A percentile compares a stretch with the other conserved stretches of the same genome.
Conservation (phyloP, 208 protist species). For the Lotmaria passim region DNA sequence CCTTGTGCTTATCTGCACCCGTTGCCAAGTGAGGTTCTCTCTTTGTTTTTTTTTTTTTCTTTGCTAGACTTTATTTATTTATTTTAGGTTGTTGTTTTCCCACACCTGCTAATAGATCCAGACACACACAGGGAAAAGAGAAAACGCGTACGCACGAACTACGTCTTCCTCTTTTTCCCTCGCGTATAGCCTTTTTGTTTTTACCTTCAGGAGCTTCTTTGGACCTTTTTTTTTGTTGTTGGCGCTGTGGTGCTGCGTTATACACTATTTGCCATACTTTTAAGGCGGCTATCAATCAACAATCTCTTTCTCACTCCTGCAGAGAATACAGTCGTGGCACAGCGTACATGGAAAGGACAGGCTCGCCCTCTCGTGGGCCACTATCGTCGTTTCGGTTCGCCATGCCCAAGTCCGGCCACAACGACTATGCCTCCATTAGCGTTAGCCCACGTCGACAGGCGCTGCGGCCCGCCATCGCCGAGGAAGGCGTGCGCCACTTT, state of each 20-base stretch:
- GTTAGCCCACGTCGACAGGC: slow-evolving; percentile 8
- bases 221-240: slow-evolving; percentile 3
- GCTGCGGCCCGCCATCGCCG: slow-evolving; percentile 6
- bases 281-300: too few relatives aligned
- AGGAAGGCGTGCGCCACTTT: slow-evolving; percentile 15
- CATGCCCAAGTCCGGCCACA: not conserved
- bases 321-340: too few relatives aligned
- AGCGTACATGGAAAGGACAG: not conserved
- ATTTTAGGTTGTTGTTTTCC: too few relatives aligned
- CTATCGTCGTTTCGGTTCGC: not conserved
- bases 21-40: too few relatives aligned
- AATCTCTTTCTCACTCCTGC: not conserved
- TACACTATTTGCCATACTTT: not conserved
- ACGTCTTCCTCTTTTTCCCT: not conserved
- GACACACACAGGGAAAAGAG: too few relatives aligned
- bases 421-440: not conserved
- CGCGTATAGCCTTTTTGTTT: too few relatives aligned
- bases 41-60: slow-evolving; percentile 7
- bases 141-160: too few relatives aligned
- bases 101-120: too few relatives aligned
- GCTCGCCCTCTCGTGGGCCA: not conserved
- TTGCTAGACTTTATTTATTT: not conserved
- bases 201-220: too few relatives aligned
- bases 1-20: slow-evolving; percentile 16
- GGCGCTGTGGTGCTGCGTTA: not conserved